Percentiles rank a stretch among this genome's conserved stretches.
These are phyloP conservation scores for Fusarium domesticum DNA, from an alignment of 2,329 filamentous ascomycete species.

Conservation along the genomic window DNA sequence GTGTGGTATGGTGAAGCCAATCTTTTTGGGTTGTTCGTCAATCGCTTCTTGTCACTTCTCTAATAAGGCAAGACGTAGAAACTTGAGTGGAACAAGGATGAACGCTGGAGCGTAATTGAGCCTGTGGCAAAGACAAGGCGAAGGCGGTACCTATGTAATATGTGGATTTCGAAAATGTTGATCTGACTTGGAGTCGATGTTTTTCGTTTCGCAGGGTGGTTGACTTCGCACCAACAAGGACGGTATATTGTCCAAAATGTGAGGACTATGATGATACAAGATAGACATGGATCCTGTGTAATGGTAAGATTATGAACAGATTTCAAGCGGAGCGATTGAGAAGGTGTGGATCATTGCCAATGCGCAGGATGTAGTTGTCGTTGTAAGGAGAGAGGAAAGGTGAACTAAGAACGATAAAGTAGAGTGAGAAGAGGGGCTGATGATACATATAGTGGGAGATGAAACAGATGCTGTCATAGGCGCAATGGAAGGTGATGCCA, in stretches of 20 bases:
- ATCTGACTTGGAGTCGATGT: neutral
- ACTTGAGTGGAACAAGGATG: neutral
- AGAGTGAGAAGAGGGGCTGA: neutral
- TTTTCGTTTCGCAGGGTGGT: slow-evolving; percentile 18
- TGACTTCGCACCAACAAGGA: slow-evolving; percentile 18
- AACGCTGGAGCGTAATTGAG: neutral
- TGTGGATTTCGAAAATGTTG: neutral
- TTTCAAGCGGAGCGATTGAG: neutral
- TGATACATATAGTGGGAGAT: neutral
- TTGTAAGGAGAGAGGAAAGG: neutral
- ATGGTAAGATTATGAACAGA: slow-evolving; percentile 13
- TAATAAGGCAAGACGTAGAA: neutral
- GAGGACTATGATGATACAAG: slow-evolving; percentile 14
- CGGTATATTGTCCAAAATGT: slow-evolving; percentile 13
- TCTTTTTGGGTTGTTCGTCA: neutral
- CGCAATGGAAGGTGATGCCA: neutral
- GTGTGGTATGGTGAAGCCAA: neutral
- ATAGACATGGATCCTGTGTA: slow-evolving; percentile 22
- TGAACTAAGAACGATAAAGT: neutral
- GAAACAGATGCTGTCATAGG: neutral
- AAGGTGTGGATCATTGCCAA: neutral
- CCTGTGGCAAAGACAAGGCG: neutral
- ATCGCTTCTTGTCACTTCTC: neutral
- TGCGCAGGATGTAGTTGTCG: neutral
- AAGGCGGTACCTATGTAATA: slow-evolving; percentile 3